phyloP scores from a whole-genome alignment of 805 yeast species.

The Saccharomyces eubayanus region DNA sequence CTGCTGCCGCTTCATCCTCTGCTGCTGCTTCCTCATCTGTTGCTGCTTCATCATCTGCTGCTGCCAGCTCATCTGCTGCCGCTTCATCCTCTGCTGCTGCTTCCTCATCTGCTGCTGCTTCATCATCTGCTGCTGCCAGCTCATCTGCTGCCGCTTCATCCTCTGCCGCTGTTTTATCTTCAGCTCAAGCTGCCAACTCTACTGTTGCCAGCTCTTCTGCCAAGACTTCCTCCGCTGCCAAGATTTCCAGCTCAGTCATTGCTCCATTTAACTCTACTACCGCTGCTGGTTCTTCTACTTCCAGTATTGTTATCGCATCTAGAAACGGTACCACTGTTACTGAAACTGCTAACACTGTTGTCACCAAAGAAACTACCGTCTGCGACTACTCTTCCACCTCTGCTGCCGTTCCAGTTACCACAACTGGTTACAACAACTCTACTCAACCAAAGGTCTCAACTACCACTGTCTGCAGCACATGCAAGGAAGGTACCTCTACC shows the following conservation, averaged over 20 bases:
- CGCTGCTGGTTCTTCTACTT: background rate
- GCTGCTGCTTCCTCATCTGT: background rate
- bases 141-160: background rate
- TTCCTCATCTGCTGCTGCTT: background rate
- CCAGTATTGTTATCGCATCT: background rate
- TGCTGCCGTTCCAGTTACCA: background rate
- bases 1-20: background rate
- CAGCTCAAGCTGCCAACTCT: background rate
- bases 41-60: background rate
- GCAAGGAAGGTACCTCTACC: background rate
- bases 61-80: background rate
- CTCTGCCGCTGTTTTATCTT: background rate
- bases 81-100: background rate
- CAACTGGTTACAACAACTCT: background rate
- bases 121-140: constrained; percentile 1
- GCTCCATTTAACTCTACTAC: background rate
- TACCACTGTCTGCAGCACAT: constrained; percentile 1
- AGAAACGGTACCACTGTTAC: background rate
- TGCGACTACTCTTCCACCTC: background rate
- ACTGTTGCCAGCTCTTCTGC: background rate
- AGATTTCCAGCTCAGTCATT: background rate
- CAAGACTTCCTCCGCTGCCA: background rate
- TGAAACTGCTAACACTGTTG: background rate
- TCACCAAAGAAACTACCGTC: background rate
- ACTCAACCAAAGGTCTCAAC: background rate